phyloP scores from a whole-genome alignment of 768 basidiomycete species.

The Lactifluus rugatus region DNA sequence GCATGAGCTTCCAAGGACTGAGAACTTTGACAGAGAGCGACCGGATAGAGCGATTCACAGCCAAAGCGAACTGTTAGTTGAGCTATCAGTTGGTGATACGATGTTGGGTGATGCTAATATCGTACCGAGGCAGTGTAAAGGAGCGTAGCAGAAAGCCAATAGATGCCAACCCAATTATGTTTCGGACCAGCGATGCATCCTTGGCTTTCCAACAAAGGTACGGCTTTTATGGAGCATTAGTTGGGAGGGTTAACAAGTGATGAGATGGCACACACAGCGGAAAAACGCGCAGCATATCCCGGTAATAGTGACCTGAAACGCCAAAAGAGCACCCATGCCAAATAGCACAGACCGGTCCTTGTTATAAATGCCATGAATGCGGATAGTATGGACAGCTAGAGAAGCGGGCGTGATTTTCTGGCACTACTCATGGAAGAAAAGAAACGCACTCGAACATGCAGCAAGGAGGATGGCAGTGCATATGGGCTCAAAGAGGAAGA shows the following conservation, averaged over 20 bases:
- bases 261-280: conserved; percentile 39
- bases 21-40: conserved; percentile 51
- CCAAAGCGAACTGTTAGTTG: conserved; percentile 42
- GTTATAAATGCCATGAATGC: conserved; percentile 71
- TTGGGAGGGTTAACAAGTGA: conserved; percentile 3
- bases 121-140: conserved; percentile 62
- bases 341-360: conserved; percentile 45
- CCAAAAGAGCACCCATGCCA: conserved; percentile 50
- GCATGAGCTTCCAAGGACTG: conserved; percentile 76
- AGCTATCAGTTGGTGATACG: background rate
- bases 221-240: conserved; percentile 33
- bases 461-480: conserved; percentile 73
- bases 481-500: conserved; percentile 83
- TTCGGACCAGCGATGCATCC: conserved; percentile 83
- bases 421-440: background rate
- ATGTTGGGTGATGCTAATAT: background rate
- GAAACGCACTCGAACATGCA: conserved; percentile 45
- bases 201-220: conserved; percentile 62
- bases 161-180: conserved; percentile 73
- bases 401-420: background rate
- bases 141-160: conserved; percentile 72
- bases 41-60: conserved; percentile 46
- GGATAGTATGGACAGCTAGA: conserved; percentile 61
- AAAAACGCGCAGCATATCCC: conserved; percentile 71
- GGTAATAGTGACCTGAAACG: conserved; percentile 62